Conservation (phyloP, 202 grass and related monocot genomes). For the Panicum hallii region DNA sequence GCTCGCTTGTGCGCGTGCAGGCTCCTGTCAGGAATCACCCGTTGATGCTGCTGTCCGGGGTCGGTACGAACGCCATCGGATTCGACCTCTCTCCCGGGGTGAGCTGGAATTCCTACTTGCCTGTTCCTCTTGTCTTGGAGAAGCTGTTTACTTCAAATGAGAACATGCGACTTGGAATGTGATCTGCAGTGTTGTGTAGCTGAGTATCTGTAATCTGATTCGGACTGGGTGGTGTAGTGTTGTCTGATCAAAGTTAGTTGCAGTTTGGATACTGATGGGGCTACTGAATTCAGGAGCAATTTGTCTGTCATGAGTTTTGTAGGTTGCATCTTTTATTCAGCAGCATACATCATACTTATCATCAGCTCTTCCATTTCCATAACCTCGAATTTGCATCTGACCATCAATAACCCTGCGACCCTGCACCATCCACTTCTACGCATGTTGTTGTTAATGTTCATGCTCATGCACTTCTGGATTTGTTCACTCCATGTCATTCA, state of each 20-base stretch:
- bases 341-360: not conserved
- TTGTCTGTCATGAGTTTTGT: not conserved
- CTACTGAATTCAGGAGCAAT: not conserved
- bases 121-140: not conserved
- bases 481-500: not conserved
- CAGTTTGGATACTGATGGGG: not conserved
- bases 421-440: not conserved
- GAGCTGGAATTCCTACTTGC: conserved; percentile 16
- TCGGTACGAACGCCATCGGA: conserved; percentile 68
- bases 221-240: not conserved
- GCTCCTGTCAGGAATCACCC: conserved; percentile 65
- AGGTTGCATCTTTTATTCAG: not conserved
- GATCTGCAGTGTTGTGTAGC: not conserved
- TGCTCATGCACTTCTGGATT: not conserved
- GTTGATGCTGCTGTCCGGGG: conserved; percentile 66
- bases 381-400: not conserved
- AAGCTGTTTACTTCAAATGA: conserved; percentile 10
- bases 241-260: not conserved
- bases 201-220: not conserved
- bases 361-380: not conserved
- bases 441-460: not conserved
- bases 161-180: not conserved
- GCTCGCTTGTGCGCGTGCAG: conserved; percentile 21
- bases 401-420: not conserved
- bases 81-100: conserved; percentile 72